Conservation (phyloP, 768 basidiomycete genomes). For the Mycena galopus region DNA sequence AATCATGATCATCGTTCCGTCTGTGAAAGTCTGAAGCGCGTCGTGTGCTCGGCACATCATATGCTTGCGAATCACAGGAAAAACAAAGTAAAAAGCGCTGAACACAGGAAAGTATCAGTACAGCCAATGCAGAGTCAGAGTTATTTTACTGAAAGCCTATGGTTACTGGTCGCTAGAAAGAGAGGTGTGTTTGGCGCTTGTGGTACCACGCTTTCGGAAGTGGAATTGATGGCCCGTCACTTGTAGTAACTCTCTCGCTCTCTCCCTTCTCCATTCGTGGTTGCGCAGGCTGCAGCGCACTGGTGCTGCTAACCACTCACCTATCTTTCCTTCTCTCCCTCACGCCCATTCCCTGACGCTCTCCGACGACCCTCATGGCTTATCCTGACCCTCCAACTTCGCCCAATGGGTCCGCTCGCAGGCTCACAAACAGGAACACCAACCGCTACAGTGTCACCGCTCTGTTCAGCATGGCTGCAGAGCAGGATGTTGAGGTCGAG, state of each 20-base stretch:
- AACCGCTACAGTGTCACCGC: constrained; percentile 97
- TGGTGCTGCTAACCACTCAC: constrained; percentile 29
- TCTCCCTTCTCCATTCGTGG: constrained; percentile 7
- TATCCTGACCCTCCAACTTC: constrained; percentile 73
- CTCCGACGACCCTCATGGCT: constrained; percentile 64
- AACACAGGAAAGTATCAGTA: no score
- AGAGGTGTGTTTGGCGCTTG: no score
- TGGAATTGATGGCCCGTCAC: not conserved
- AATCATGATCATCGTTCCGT: no score
- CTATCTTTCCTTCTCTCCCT: constrained; percentile 16
- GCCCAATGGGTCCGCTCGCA: constrained; percentile 75
- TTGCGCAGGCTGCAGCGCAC: constrained; percentile 33
- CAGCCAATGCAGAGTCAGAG: no score
- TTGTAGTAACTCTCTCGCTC: not conserved
- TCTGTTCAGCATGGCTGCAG: constrained; percentile 97
- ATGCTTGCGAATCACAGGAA: not conserved
- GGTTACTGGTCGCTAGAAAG: constrained; percentile 8
- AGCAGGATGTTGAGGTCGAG: constrained; percentile 98
- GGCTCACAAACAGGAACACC: constrained; percentile 92
- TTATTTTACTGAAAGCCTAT: not conserved
- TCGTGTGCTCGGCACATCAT: no score
- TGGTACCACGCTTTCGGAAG: no score
- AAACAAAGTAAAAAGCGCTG: not conserved
- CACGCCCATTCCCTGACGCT: constrained; percentile 42
- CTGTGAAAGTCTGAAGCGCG: no score